Conservation (phyloP, 345 rosid species). For the Luvunga scandens region DNA sequence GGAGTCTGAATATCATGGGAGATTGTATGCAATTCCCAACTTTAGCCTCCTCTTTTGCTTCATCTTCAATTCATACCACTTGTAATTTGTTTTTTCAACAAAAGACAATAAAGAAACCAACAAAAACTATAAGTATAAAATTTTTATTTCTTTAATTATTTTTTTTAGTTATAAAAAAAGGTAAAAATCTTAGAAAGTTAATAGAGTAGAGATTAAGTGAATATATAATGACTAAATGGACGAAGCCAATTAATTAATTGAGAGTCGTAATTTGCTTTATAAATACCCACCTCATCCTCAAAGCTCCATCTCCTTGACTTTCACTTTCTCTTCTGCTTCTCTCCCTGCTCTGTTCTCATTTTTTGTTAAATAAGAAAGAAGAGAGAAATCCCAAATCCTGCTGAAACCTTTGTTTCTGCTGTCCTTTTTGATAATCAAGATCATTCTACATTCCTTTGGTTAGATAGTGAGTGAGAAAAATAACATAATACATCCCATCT, state of each 20-base stretch:
- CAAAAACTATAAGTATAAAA: background rate
- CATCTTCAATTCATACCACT: constrained; percentile 22
- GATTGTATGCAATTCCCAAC: constrained; percentile 25
- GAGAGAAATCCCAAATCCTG: constrained; percentile 14
- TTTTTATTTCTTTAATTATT: too few species aligned
- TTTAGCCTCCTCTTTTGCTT: constrained; percentile 28
- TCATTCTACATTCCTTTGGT: constrained; percentile 15
- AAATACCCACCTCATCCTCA: constrained; percentile 27
- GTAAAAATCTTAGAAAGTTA: background rate
- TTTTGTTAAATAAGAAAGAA: constrained; percentile 18
- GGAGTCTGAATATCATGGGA: constrained; percentile 27
- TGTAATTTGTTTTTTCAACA: background rate
- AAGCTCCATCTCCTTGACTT: constrained; percentile 19
- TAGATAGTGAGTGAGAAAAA: constrained; percentile 22
- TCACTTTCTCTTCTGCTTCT: constrained; percentile 46
- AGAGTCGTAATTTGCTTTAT: constrained; percentile 32
- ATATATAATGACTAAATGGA: background rate
- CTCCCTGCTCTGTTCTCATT: constrained; percentile 28
- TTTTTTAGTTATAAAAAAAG: background rate
- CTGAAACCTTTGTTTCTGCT: constrained; percentile 18
- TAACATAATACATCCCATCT: constrained; percentile 23
- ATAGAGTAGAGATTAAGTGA: background rate
- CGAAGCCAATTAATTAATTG: background rate
- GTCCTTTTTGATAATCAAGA: too few species aligned
- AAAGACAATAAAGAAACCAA: background rate